Percentiles rank a stretch among this genome's conserved stretches.
Evolutionary conservation across 1,139 yeast species (phyloP).

Genomic region (Nakaseomyces bracarensis): DNA sequence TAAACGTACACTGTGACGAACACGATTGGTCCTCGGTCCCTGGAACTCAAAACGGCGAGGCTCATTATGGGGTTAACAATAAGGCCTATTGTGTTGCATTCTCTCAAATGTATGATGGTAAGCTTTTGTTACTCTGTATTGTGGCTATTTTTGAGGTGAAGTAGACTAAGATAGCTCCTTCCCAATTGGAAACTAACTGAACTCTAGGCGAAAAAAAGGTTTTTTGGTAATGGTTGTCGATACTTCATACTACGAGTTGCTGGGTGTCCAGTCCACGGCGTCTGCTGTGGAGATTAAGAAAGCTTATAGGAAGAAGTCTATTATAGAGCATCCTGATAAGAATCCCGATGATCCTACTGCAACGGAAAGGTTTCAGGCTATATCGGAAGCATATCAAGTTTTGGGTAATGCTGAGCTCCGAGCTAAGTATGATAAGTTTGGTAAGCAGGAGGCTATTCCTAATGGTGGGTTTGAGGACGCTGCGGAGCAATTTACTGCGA

Average conservation of each 20-base stretch:
- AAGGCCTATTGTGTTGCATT: too few species aligned
- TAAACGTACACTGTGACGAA: too few species aligned
- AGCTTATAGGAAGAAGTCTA: conserved; percentile 83
- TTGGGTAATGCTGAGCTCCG: conserved; percentile 68
- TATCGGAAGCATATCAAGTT: conserved; percentile 71
- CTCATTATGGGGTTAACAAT: background rate
- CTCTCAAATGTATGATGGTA: too few species aligned
- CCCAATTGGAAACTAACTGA: too few species aligned
- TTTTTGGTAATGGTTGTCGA: conserved; percentile 63
- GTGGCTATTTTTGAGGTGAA: too few species aligned
- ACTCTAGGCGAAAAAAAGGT: too few species aligned
- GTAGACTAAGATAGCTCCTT: too few species aligned
- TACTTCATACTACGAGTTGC: conserved; percentile 72
- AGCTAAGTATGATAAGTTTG: conserved; percentile 71
- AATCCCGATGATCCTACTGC: conserved; percentile 75
- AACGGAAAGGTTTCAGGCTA: conserved; percentile 49
- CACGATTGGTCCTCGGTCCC: too few species aligned
- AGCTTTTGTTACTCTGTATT: too few species aligned
- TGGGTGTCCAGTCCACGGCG: conserved; percentile 59
- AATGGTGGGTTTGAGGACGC: conserved; percentile 86
- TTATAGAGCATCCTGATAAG: conserved; percentile 85
- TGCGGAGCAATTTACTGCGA: conserved; percentile 72
- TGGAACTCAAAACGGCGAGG: background rate
- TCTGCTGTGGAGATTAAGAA: conserved; percentile 76
- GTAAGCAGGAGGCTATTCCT: conserved; percentile 78